Evolutionary conservation across 768 basidiomycete species (phyloP).

Genomic region (Trichaptum fuscoviolaceum): DNA sequence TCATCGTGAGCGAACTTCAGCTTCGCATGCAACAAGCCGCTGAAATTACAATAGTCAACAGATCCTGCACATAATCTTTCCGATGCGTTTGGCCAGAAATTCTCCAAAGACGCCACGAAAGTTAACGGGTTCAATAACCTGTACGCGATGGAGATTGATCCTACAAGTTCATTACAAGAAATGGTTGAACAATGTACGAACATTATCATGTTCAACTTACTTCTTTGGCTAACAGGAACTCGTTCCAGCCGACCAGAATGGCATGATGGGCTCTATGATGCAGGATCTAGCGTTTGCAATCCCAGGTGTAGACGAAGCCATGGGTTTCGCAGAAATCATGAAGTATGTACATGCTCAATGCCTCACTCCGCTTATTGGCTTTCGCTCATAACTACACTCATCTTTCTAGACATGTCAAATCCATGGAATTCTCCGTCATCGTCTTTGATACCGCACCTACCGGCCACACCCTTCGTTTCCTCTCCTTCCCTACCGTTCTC

Average conservation of each 20-base stretch:
- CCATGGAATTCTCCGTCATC: slow-evolving; percentile 99
- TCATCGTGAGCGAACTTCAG: slow-evolving; percentile 64
- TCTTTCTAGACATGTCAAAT: slow-evolving; percentile 85
- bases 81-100: slow-evolving; percentile 98
- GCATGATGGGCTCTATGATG: slow-evolving; percentile 99
- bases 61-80: slow-evolving; percentile 99
- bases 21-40: slow-evolving; percentile 4
- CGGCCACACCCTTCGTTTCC: slow-evolving; percentile 95
- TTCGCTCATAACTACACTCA: slow-evolving; percentile 4
- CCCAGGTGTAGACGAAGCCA: slow-evolving; percentile 98
- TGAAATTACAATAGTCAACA: slow-evolving; percentile 61
- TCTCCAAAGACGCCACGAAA: slow-evolving; percentile 97
- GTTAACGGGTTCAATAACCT: slow-evolving; percentile 98
- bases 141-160: slow-evolving; percentile 99
- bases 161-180: slow-evolving; percentile 94
- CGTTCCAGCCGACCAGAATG: slow-evolving; percentile 71
- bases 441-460: slow-evolving; percentile 99
- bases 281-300: slow-evolving; percentile 99
- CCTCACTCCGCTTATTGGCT: background rate
- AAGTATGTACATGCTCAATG: slow-evolving; percentile 53
- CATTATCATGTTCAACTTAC: background rate
- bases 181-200: slow-evolving; percentile 94
- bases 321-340: slow-evolving; percentile 99
- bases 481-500: slow-evolving; percentile 97
- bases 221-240: background rate